Base-by-base conservation (phyloP, 2,329 filamentous ascomycete genomes). In the Fusarium abutilonis region DNA sequence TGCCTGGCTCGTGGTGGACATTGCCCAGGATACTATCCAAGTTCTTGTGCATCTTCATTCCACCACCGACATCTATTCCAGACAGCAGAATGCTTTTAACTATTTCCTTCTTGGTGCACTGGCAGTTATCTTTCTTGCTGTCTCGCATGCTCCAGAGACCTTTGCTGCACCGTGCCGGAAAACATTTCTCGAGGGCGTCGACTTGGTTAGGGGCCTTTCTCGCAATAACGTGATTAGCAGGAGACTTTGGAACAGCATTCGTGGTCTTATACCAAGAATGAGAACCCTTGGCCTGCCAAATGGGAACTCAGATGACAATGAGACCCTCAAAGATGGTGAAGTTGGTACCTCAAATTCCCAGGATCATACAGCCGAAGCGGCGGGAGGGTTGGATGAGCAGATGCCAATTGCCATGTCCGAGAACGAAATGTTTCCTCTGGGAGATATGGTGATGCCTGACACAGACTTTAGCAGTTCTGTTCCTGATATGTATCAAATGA, bases 121-220 rank as follows among this genome's bases (percentile, higher is more conserved):
- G 63, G 74, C 54, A 26, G 74, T 57, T 65, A 72, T 70, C 0
- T 69, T 70, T 11, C 8, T 70, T 1, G 80, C 80, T 1, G 79
- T 82, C 0, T 74, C 79, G 4, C 78, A 82, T 59, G 79, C 77
- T 0, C 79, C 80, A 0, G 69, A 72, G 2, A 70, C 71, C 3
- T 82, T 81, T 45, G 75, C 77, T 3, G 75, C 74, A 9, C 66
- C 68, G 0, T 76, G 74, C 47, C 68, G 73, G 4, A 69, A 72
- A 31, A 72, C 60, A 4, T 77, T 77, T 23, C 53, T 68, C 4
- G 70, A 74, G 0, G 75, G 72, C 0, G 68, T 75, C 3, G 69
- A 74, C 1, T 66, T 77, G 0, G 68, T 78, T 1, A 64, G 70
- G 11, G 70, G 68, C 1, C 69, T 77, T 17, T 77, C 75, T 1